Base-by-base conservation (phyloP, 176 grass and related monocot genomes). In the Guadua angustifolia region DNA sequence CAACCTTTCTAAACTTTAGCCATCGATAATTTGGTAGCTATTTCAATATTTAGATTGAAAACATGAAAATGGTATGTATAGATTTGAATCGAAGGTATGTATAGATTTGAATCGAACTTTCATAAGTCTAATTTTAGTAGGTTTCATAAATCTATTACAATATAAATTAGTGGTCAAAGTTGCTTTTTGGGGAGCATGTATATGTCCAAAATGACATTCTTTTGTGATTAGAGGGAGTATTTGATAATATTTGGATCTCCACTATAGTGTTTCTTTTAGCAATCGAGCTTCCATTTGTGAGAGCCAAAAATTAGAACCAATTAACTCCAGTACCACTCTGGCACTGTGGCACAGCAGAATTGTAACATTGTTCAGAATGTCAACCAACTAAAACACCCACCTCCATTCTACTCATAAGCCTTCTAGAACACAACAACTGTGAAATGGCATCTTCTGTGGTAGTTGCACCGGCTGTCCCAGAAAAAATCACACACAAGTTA, bases 401-500 rank as follows among this genome's bases (percentile, higher is more conserved):
- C 86, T 95, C 96, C 75, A 92, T 88, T 65, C 96, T 87, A 88
- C 96, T 99, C 88, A 99, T 99, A 80, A 93, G 85, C 82, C 96
- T 91, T 86, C 93, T 93, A 65, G 96, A 95, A 69, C 96, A 93
- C 70, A 95, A 93, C 70, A 95, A 82, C 71, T 88, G 82, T 56
- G 91, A 91, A 86, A 99, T 95, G 58, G 96, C 93, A 95, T 94
- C 96, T 91, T 99, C 96, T 43, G 96, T 99, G 2, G 91, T 88
- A 69, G 72, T 44, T 70, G 85, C 74, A 77, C 50, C 71, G 66
- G 83, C 88, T 95, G 85, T 45, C 63, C 83, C 62, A 79, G 74
- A 74, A 82, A 39, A 72, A 50, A 85, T 45, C 29, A 17, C 57
- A 74, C 12, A 75, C 0, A 64, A n/a, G 51, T 69, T 80, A 79